Evolutionary conservation across 2,329 filamentous ascomycete genomes (phyloP).

Genomic region (Clarireedia homoeocarpa): DNA sequence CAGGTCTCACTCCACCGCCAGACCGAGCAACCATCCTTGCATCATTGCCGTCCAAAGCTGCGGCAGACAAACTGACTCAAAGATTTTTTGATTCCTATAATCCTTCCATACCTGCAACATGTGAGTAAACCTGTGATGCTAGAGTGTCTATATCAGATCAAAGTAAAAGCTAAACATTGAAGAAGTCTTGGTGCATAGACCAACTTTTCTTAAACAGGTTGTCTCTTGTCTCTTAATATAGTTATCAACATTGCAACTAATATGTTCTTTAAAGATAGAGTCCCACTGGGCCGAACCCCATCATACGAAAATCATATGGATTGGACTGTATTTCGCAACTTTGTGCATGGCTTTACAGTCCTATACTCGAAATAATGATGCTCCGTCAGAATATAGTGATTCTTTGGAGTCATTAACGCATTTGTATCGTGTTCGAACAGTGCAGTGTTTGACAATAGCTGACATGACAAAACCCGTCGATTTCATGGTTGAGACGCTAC

Average conservation of each 20-base stretch:
- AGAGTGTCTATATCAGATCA: no score
- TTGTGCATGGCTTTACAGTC: constrained; percentile 29
- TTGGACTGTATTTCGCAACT: constrained; percentile 38
- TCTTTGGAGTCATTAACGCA: constrained; percentile 39
- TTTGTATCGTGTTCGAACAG: constrained; percentile 41
- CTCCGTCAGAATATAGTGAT: constrained; percentile 40
- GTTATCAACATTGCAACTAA: not conserved
- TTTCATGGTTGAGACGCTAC: constrained; percentile 43
- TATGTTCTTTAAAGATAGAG: constrained; percentile 35
- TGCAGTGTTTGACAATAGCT: constrained; percentile 42
- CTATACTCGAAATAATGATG: constrained; percentile 37
- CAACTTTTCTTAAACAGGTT: constrained; percentile 39
- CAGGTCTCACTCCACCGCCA: constrained; percentile 31
- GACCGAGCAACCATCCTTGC: constrained; percentile 37
- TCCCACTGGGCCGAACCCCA: constrained; percentile 38
- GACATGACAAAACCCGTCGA: constrained; percentile 41
- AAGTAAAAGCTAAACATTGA: not conserved
- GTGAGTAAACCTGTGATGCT: not conserved
- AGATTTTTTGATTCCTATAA: constrained; percentile 46
- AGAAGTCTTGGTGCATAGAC: constrained; percentile 41
- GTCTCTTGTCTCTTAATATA: not conserved
- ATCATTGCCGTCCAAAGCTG: constrained; percentile 38
- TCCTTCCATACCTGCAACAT: constrained; percentile 40
- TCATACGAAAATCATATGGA: constrained; percentile 38
- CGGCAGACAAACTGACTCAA: constrained; percentile 42